These are phyloP conservation scores for Apiospora hydei DNA, from an alignment of 2,329 filamentous ascomycete species.

Conservation along the genomic window DNA sequence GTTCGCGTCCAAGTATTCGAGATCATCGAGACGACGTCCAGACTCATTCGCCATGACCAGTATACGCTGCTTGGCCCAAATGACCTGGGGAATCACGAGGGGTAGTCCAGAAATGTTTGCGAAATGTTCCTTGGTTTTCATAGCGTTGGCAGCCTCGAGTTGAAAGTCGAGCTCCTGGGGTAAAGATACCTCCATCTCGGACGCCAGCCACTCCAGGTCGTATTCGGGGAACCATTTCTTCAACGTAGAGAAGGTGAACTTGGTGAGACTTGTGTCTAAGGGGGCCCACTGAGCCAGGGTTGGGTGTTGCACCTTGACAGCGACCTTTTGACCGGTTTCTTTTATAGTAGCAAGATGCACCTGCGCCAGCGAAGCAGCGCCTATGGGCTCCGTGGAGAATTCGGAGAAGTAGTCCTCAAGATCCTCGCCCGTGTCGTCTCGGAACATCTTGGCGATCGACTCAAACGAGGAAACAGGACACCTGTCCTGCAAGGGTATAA, in stretches of 20 bases:
- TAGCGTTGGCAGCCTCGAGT: constrained; percentile 85
- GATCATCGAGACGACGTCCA: constrained; percentile 86
- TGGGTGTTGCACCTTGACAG: constrained; percentile 97
- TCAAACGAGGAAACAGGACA: constrained; percentile 91
- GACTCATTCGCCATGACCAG: constrained; percentile 95
- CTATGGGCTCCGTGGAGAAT: constrained; percentile 82
- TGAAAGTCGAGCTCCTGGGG: constrained; percentile 92
- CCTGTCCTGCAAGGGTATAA: constrained; percentile 93
- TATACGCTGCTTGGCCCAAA: constrained; percentile 89
- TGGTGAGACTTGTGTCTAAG: constrained; percentile 84
- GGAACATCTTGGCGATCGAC: constrained; percentile 87
- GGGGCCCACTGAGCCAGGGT: constrained; percentile 87
- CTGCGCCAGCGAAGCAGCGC: constrained; percentile 92
- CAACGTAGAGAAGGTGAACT: constrained; percentile 87
- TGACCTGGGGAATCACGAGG: constrained; percentile 85
- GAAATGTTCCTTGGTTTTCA: constrained; percentile 82
- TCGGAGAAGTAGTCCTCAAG: constrained; percentile 86
- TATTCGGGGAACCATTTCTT: constrained; percentile 97
- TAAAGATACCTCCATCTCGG: constrained; percentile 89
- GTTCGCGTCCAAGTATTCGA: constrained; percentile 84
- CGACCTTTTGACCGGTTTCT: constrained; percentile 84
- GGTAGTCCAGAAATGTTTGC: constrained; percentile 75
- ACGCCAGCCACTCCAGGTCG: constrained; percentile 93
- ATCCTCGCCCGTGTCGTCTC: constrained; percentile 78
- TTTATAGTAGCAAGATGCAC: constrained; percentile 88